These are phyloP conservation scores for Fagopyrum tataricum DNA, from an alignment of 148 eudicot species.

Conservation along the genomic window DNA sequence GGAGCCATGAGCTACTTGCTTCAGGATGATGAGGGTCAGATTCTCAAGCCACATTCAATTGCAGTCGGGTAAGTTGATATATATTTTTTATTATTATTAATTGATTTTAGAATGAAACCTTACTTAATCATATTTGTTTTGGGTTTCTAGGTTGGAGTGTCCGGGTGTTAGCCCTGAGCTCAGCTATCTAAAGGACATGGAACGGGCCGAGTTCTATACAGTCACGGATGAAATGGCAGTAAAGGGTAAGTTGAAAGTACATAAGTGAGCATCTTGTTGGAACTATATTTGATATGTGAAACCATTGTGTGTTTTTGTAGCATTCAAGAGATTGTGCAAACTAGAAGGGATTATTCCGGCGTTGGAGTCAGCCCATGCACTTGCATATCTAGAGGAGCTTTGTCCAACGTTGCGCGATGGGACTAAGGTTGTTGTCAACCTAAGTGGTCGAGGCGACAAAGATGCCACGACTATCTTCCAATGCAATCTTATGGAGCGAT, in stretches of 20 bases:
- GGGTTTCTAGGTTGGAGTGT: conserved; percentile 45
- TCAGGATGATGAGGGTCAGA: conserved; percentile 65
- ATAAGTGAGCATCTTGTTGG: neutral
- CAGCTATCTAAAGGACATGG: conserved; percentile 43
- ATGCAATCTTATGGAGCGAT: neutral
- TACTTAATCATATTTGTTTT: neutral
- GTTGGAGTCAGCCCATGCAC: conserved; percentile 47
- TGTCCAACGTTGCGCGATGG: conserved; percentile 37
- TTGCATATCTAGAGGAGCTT: conserved; percentile 42
- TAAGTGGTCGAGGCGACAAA: conserved; percentile 47
- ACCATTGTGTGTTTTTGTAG: conserved; percentile 20
- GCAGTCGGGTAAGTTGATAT: conserved; percentile 46
- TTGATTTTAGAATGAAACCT: no score
- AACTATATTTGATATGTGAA: neutral
- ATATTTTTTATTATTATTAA: no score
- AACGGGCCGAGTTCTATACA: conserved; percentile 34
- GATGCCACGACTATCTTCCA: conserved; percentile 27
- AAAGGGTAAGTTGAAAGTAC: conserved; percentile 21
- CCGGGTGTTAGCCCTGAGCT: conserved; percentile 52
- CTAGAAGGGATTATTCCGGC: conserved; percentile 54
- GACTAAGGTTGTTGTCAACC: conserved; percentile 39
- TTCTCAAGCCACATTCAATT: conserved; percentile 56
- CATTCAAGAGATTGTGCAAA: conserved; percentile 30
- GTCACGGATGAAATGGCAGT: conserved; percentile 47
- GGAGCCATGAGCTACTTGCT: conserved; percentile 68